These are phyloP conservation scores for Papiliotrema laurentii DNA, from an alignment of 1,284 basidiomycete species.

Conservation along the genomic window DNA sequence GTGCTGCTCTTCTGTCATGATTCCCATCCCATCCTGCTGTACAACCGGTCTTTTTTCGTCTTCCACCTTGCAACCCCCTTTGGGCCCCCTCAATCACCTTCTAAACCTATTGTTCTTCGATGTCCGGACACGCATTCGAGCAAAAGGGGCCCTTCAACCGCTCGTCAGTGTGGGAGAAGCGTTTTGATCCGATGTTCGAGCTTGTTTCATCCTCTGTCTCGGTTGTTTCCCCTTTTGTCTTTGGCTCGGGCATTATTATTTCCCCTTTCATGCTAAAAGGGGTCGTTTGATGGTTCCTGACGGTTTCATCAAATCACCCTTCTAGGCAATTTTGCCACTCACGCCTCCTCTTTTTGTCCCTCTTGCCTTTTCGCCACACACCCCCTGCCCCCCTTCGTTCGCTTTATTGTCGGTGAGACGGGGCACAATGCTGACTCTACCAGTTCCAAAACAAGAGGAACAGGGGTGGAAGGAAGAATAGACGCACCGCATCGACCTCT, in stretches of 20 bases:
- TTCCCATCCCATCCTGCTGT: background rate
- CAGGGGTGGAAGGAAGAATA: constrained; percentile 4
- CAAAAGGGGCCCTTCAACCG: no score
- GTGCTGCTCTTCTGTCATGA: constrained; percentile 5
- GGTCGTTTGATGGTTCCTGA: no score
- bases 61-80: background rate
- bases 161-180: no score
- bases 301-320: background rate
- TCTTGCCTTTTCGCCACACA: no score
- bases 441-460: constrained; percentile 29
- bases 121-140: no score
- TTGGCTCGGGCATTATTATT: no score
- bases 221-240: background rate
- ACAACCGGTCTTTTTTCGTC: constrained; percentile 3
- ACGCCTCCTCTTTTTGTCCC: background rate
- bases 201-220: background rate
- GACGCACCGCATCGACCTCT: background rate
- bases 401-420: background rate
- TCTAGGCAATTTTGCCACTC: background rate
- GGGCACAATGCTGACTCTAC: background rate
- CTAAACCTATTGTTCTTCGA: no score
- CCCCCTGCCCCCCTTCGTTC: background rate
- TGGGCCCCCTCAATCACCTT: background rate
- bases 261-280: no score
- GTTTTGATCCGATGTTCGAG: background rate